These are phyloP conservation scores for Hypoxylon sp. DNA, from an alignment of 2,329 filamentous ascomycete species.

Conservation along the genomic window DNA sequence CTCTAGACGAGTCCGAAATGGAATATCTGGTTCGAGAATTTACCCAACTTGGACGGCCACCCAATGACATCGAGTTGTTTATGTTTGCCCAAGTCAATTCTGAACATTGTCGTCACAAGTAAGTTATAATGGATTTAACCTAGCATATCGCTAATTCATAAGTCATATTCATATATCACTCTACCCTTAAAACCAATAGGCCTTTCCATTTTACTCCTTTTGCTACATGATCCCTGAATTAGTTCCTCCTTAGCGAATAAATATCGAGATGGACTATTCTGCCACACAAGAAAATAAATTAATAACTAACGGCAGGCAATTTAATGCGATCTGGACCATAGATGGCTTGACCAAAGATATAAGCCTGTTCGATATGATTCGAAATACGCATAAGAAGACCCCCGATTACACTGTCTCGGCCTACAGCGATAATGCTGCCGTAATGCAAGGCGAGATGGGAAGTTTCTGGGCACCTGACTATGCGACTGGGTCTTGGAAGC, in stretches of 20 bases:
- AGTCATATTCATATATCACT: not conserved
- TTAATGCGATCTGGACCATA: conserved; percentile 97
- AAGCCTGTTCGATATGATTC: conserved; percentile 95
- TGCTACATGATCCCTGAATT: not conserved
- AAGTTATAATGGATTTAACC: conserved; percentile 23
- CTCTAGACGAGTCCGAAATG: conserved; percentile 89
- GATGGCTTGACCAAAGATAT: conserved; percentile 85
- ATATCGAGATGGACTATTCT: conserved; percentile 67
- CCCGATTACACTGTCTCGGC: conserved; percentile 91
- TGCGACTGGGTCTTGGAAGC: conserved; percentile 87
- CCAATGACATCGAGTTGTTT: conserved; percentile 94
- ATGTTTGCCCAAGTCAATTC: conserved; percentile 99
- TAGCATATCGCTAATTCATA: not conserved
- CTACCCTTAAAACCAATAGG: not conserved
- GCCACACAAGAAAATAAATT: conserved; percentile 71
- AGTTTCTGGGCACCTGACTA: conserved; percentile 91
- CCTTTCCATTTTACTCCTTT: conserved; percentile 1
- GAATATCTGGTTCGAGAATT: conserved; percentile 93
- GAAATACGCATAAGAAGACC: conserved; percentile 89
- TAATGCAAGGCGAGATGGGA: conserved; percentile 80
- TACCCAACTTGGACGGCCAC: conserved; percentile 71
- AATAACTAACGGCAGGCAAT: conserved; percentile 60
- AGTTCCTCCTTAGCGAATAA: not conserved
- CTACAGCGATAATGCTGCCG: conserved; percentile 98
- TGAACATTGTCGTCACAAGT: conserved; percentile 73